These are phyloP conservation scores for Cytospora piceicola DNA, from an alignment of 2,329 filamentous ascomycete species.

Conservation along the genomic window DNA sequence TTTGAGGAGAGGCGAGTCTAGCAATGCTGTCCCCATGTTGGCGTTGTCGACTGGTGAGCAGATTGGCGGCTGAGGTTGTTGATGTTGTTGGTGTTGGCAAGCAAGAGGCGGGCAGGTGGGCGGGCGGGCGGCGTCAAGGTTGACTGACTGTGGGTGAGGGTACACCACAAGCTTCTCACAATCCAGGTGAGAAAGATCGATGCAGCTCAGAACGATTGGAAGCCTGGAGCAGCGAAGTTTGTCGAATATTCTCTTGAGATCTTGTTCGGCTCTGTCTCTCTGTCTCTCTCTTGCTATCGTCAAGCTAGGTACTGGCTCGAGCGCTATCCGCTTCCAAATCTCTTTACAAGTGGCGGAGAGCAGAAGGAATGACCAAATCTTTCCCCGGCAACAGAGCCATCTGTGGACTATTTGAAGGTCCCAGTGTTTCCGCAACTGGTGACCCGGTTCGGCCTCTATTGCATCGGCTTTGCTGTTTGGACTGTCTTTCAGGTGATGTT, in stretches of 20 bases:
- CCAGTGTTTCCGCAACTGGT: constrained; percentile 36
- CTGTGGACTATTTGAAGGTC: constrained; percentile 45
- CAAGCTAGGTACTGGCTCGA: constrained; percentile 68
- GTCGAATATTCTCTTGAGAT: constrained; percentile 41
- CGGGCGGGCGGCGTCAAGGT: constrained; percentile 8
- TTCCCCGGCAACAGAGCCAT: constrained; percentile 32
- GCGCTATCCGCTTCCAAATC: constrained; percentile 56
- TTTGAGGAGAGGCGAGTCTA: constrained; percentile 8
- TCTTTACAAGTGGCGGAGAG: constrained; percentile 50
- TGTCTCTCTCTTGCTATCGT: constrained; percentile 67
- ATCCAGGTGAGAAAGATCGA: constrained; percentile 40
- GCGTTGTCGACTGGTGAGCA: constrained; percentile 4
- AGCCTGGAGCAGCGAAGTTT: constrained; percentile 44
- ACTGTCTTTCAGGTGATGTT: constrained; percentile 31
- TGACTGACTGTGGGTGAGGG: constrained; percentile 12
- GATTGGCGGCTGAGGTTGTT: constrained; percentile 1
- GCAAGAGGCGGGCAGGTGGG: neutral
- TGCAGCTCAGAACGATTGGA: constrained; percentile 42
- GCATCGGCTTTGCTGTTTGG: constrained; percentile 35
- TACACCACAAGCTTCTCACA: constrained; percentile 38
- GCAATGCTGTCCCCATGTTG: constrained; percentile 19
- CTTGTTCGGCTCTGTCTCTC: constrained; percentile 36
- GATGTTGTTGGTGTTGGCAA: constrained; percentile 11
- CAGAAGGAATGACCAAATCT: constrained; percentile 26
- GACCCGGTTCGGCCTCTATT: constrained; percentile 32